phyloP scores from a whole-genome alignment of 352 stramenopile species.

The Globisporangium ultimum region DNA sequence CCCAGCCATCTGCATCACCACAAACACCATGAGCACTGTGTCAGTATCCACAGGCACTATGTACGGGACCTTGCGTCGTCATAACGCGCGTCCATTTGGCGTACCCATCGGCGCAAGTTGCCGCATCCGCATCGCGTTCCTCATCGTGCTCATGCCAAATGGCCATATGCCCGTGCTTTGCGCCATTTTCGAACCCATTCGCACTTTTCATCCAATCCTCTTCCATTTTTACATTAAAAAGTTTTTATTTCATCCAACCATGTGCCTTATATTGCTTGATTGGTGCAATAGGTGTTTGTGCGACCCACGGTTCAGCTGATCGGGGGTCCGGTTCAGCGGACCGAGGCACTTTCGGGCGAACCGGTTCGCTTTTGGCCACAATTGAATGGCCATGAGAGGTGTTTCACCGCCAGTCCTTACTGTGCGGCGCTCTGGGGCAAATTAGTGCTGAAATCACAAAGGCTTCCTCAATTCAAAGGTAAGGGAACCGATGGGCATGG shows the following conservation, averaged over 20 bases:
- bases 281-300: slow-evolving; percentile 14
- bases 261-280: slow-evolving; percentile 14
- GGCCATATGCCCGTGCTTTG: not conserved
- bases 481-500: slow-evolving; percentile 24
- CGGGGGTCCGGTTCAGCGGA: slow-evolving; percentile 1
- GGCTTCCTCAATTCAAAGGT: slow-evolving; percentile 83
- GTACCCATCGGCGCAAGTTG: slow-evolving; percentile 20
- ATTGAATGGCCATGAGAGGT: slow-evolving; percentile 72
- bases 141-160: not conserved
- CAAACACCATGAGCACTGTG: slow-evolving; percentile 5
- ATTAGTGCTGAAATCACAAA: slow-evolving; percentile 88
- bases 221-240: not conserved
- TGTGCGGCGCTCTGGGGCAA: slow-evolving; percentile 11
- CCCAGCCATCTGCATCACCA: not conserved
- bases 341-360: slow-evolving; percentile 13
- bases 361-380: slow-evolving; percentile 29
- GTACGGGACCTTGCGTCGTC: not conserved
- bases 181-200: slow-evolving; percentile 2
- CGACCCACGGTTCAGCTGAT: slow-evolving; percentile 9
- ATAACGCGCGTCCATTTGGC: not conserved
- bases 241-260: slow-evolving; percentile 7
- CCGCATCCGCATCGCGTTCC: slow-evolving; percentile 31
- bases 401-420: slow-evolving; percentile 19
- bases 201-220: slow-evolving; percentile 26
- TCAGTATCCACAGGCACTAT: not conserved